Base-by-base conservation (phyloP, 2,329 filamentous ascomycete genomes). In the Cladosporium halotolerans region DNA sequence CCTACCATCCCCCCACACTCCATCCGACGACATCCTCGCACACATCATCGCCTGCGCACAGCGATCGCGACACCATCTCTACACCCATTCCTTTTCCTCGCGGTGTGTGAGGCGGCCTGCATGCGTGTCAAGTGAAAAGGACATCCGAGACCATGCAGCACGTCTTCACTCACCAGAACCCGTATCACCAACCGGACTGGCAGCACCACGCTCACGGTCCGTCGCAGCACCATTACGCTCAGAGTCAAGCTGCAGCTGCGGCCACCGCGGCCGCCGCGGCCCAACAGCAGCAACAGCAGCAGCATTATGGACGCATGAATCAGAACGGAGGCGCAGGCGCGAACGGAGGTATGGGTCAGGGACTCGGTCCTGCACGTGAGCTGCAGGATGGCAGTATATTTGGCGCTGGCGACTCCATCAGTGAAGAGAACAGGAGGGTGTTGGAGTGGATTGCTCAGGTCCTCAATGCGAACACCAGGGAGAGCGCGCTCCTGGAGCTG, bases 371-470 rank as follows among this genome's bases (percentile, higher is more conserved):
- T 14, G 56, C 54, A 14, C 39, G 54, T 14, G 57, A 57, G 28
- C 57, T 62, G 4, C 59, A 64, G 52, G 55, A 57, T 39, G 63
- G 68, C 23, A 68, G 67, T 42, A 69, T 67, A 49, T 62, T 62
- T 38, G 62, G 63, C 11, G 55, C 58, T 31, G 60, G 60, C 42
- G 62, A 63, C 45, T 58, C 56, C 67, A 72, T 65, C 68, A 76
- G 61, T 51, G 92, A 96, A 68, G 92, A 96, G 68, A 96, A 96
- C 71, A 82, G 89, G 62, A 83, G 91, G 60, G 93, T 95, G n/a
- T 83, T 96, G 72, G 84, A 84, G 58, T 96, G 89, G 78, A 93
- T 96, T 59, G 89, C 91, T 52, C 91, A 96, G 69, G 79, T 96
- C 54, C 80, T 97, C 67, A 92, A 90, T 69, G 88, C 91, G 60